Conservation (phyloP, 345 rosid species). For the Murraya paniculata region DNA sequence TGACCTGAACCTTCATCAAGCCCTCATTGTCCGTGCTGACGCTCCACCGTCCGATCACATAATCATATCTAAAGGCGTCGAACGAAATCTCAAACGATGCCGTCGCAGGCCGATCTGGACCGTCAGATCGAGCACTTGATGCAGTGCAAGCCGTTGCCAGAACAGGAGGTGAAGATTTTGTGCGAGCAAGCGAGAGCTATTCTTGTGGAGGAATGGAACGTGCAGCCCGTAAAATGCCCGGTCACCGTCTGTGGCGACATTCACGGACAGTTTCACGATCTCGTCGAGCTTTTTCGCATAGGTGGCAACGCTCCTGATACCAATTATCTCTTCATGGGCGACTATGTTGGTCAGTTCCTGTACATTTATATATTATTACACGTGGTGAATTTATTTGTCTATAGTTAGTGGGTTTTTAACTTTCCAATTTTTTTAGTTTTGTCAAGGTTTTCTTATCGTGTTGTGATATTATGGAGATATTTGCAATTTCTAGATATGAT, state of each 20-base stretch:
- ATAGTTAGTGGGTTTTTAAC: neutral
- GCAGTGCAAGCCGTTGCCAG: slow-evolving; percentile 57
- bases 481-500: slow-evolving; percentile 1
- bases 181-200: slow-evolving; percentile 48
- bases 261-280: slow-evolving; percentile 58
- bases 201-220: slow-evolving; percentile 57
- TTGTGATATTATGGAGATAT: neutral
- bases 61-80: neutral
- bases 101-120: slow-evolving; percentile 53
- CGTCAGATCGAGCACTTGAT: slow-evolving; percentile 56
- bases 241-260: slow-evolving; percentile 57
- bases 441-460: neutral
- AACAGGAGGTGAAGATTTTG: slow-evolving; percentile 44
- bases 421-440: too few species aligned
- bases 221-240: slow-evolving; percentile 51
- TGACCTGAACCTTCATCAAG: slow-evolving; percentile 16
- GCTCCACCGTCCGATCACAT: slow-evolving; percentile 9
- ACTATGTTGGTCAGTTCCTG: slow-evolving; percentile 42
- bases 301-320: slow-evolving; percentile 54
- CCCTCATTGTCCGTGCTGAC: neutral
- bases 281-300: slow-evolving; percentile 52
- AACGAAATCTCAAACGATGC: slow-evolving; percentile 17
- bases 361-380: neutral
- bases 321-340: slow-evolving; percentile 59
- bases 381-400: neutral